phyloP scores from a whole-genome alignment of 108 stramenopile species.

The Skeletonema menzelii region DNA sequence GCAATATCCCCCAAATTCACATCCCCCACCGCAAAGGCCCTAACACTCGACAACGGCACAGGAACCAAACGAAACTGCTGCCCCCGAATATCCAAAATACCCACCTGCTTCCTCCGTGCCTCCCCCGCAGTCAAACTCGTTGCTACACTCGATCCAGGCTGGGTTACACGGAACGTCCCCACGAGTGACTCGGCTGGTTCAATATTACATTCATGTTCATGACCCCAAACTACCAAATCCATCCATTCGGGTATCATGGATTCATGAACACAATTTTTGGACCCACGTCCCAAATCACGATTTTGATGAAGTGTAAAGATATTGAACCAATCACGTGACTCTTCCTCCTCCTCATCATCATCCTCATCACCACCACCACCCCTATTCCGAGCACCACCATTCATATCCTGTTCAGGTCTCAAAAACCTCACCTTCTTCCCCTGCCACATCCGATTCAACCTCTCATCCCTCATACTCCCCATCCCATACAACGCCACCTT shows the following conservation, averaged over 20 bases:
- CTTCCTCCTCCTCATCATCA: conserved; percentile 40
- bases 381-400: conserved; percentile 12
- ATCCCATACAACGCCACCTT: conserved; percentile 93
- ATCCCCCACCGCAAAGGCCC: conserved; percentile 80
- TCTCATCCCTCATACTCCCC: conserved; percentile 96
- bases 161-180: conserved; percentile 92
- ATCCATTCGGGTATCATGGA: conserved; percentile 99
- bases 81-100: conserved; percentile 77
- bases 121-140: conserved; percentile 89
- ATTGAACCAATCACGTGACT: conserved; percentile 76
- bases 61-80: conserved; percentile 74
- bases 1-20: conserved; percentile 44
- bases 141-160: conserved; percentile 95
- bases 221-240: conserved; percentile 93
- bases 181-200: conserved; percentile 84
- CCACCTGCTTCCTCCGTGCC: conserved; percentile 87
- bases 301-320: conserved; percentile 98
- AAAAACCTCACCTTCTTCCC: conserved; percentile 84
- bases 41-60: conserved; percentile 78
- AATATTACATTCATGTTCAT: conserved; percentile 96
- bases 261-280: conserved; percentile 96
- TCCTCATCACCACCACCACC: conserved; percentile 26
- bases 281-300: conserved; percentile 91
- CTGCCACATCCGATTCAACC: conserved; percentile 96
- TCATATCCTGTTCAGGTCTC: conserved; percentile 39